phyloP scores from a whole-genome alignment of 441 rosid genomes.

The Gossypium gossypioides region DNA sequence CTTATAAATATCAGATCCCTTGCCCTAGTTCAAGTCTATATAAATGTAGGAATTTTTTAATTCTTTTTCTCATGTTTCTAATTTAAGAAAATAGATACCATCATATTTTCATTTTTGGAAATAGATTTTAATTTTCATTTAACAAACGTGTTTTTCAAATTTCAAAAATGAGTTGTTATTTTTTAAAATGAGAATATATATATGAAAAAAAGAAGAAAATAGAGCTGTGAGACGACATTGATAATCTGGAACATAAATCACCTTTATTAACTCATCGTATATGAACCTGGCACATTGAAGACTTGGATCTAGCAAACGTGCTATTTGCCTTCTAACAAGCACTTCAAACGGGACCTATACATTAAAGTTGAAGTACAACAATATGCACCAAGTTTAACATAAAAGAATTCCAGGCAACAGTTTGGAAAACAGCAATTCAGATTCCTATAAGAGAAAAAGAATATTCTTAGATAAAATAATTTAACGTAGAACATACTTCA shows the following conservation, averaged over 20 bases:
- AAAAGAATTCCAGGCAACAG: not conserved
- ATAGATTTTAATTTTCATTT: no score
- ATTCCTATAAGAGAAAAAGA: not conserved
- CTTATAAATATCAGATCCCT: no score
- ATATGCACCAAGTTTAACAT: not conserved
- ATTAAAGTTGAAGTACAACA: conserved; percentile 12
- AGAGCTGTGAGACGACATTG: not conserved
- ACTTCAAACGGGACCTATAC: conserved; percentile 89
- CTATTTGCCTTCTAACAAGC: conserved; percentile 84
- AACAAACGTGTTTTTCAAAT: no score
- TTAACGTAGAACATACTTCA: conserved; percentile 41
- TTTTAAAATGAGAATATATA: no score
- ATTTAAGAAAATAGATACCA: no score
- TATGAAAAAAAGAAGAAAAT: no score
- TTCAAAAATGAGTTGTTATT: no score
- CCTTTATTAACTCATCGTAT: conserved; percentile 82
- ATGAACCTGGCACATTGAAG: conserved; percentile 93
- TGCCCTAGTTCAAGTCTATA: no score
- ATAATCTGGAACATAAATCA: conserved; percentile 11
- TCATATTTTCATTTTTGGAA: no score
- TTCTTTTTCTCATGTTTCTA: no score
- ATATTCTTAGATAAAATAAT: not conserved
- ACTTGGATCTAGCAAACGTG: conserved; percentile 85
- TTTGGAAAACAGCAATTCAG: not conserved
- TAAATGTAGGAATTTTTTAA: no score